Base-by-base conservation (phyloP, 2,329 filamentous ascomycete species). In the Xylaria digitata region DNA sequence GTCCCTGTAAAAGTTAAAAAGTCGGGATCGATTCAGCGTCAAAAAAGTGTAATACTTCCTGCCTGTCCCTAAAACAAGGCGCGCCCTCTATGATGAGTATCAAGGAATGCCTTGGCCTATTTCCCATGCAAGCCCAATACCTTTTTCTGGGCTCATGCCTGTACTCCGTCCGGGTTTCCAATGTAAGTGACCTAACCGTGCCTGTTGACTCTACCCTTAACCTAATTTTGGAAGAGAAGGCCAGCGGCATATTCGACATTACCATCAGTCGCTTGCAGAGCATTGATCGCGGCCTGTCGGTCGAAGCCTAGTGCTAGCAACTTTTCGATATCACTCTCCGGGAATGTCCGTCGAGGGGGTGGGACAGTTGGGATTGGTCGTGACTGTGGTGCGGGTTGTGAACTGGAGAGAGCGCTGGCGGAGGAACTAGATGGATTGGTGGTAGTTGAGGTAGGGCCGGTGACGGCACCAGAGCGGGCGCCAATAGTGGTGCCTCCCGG, bases 401-500 rank as follows among this genome's bases (percentile, higher is more conserved):
- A 63, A 61, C 67, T 49, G 80, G 71, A 2, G 67, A 77, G 66
- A n/a, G 75, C 74, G 1, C 72, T 66, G 6, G 73, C 75, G 57
- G 77, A 72, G 8, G 74, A 56, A 52, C 71, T 69, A 21, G 73
- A 65, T 30, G 72, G 70, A 32, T 71, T 70, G 43, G 70, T 59
- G n/a, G 73, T 60, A 63, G 75, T 55, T 62, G 74, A 60, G n/a
- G 79, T 75, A 6, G 86, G 85, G 8, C 80, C 87, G 53, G 86
- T 87, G 23, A 96, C 88, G 30, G 91, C 93, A 17, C 96, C 96
- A 2, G 94, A 92, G 63, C 90, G 87, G 55, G 91, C 90, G 49
- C 95, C 95, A 69, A 98, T 93, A 55, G 92, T 90, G 11, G 93
- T 96, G n/a, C 94, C 95, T 45, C 91, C 92, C 0, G 94, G 92